Evolutionary conservation across 2,329 filamentous ascomycete genomes (phyloP), one percentile per base, ranked within the genome.

Genomic region (Talaromyces piceae): DNA sequence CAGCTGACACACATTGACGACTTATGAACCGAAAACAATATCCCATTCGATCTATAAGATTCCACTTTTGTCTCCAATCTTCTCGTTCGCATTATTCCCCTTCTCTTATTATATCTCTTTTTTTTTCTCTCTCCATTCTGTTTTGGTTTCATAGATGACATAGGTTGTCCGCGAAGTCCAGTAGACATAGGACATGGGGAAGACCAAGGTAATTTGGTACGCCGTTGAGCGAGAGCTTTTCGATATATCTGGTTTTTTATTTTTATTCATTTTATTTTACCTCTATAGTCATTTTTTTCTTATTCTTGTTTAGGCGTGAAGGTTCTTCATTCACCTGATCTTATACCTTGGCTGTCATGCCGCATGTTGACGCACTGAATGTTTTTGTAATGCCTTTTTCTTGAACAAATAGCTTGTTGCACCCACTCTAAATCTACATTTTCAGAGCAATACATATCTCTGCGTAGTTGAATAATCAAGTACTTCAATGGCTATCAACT

Each of bases 1-100:
- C 39, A 3, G 25, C 20, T 25, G 39, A 43, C 12, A 22, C 39
- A 43, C 25, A 25, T 43, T 43, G 39, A 43, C 39, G 39, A 43
- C 39, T 43, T 43, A 43, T 25, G 39, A 43, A 43, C 23, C 39
- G 39, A 43, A 43, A 43, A n/a, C n/a, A n/a, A 43, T 43, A 43
- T 43, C 20, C 39, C 39, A 22, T 25, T 25, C 39, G 39, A 43
- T 23, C 22, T 37, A 37, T 22, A 43, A 43, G 39, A 43, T 13
- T 43, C 12, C 25, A 12, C 18, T 43, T 25, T 43, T 25, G n/a
- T n/a, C n/a, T n/a, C n/a, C n/a, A n/a, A n/a, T n/a, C 13, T 25
- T 20, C 8, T 41, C 37, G 22, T 43, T 25, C 8, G 39, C 39
- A 43, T 43, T 43, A 43, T 43, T 43, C 39, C 39, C 39, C 20